Conservation (phyloP, 2,329 filamentous ascomycete species). For the Cladosporium sp. region DNA sequence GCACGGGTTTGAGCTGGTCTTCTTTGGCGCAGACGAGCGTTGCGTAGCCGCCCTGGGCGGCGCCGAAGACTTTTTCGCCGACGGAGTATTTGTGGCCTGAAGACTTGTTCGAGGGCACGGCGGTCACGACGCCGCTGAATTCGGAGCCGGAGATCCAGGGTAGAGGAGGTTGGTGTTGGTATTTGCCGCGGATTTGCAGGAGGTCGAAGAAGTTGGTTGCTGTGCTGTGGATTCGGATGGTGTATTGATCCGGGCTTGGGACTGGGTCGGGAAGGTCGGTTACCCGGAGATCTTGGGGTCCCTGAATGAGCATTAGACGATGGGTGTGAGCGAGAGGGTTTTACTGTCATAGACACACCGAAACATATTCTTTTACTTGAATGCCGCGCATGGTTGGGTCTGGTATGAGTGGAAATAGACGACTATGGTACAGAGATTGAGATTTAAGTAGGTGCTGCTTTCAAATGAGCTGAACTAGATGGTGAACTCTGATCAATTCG, state of each 20-base stretch:
- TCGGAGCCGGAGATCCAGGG: slow-evolving; percentile 86
- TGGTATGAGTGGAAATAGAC: no score
- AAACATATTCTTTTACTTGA: slow-evolving; percentile 27
- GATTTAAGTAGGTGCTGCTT: no score
- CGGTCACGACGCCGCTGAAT: slow-evolving; percentile 74
- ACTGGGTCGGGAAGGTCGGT: slow-evolving; percentile 69
- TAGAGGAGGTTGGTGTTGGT: slow-evolving; percentile 84
- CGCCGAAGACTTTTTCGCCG: slow-evolving; percentile 83
- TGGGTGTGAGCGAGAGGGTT: slow-evolving; percentile 1
- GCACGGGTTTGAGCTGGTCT: slow-evolving; percentile 65
- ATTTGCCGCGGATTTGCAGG: slow-evolving; percentile 91
- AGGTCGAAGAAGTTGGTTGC: slow-evolving; percentile 98
- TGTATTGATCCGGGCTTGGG: slow-evolving; percentile 70
- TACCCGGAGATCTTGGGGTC: slow-evolving; percentile 74
- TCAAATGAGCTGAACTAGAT: no score
- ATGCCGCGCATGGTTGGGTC: slow-evolving; percentile 64
- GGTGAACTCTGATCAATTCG: no score
- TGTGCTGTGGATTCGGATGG: slow-evolving; percentile 79
- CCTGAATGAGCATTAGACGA: slow-evolving; percentile 43
- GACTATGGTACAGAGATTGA: neutral
- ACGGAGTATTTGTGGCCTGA: slow-evolving; percentile 56
- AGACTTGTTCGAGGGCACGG: slow-evolving; percentile 51
- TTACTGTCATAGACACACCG: slow-evolving; percentile 1
- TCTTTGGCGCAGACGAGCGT: slow-evolving; percentile 68
- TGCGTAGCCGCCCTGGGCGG: slow-evolving; percentile 79